Evolutionary conservation across 1,284 basidiomycete species (phyloP).

Genomic region (Tylopilus sp.): DNA sequence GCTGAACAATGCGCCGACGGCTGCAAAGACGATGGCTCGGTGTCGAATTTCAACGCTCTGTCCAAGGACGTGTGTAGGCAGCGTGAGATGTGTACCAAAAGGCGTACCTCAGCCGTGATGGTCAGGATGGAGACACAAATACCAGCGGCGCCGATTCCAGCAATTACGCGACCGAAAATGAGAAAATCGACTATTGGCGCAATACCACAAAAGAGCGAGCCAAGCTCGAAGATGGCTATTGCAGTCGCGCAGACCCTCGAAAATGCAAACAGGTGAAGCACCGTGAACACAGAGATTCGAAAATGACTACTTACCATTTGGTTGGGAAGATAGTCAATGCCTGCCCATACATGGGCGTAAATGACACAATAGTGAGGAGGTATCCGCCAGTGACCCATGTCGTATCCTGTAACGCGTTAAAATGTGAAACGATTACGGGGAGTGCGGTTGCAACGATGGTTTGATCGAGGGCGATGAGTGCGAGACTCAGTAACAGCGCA

Average conservation of each 20-base stretch:
- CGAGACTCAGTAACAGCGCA: constrained; percentile 29
- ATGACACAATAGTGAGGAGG: constrained; percentile 27
- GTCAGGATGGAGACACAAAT: constrained; percentile 28
- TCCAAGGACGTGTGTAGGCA: background rate
- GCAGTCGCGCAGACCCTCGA: constrained; percentile 43
- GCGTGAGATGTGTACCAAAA: background rate
- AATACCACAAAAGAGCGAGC: constrained; percentile 58
- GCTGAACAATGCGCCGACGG: constrained; percentile 22
- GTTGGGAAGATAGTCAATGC: constrained; percentile 22
- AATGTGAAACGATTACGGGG: constrained; percentile 52
- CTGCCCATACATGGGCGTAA: constrained; percentile 27
- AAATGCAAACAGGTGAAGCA: background rate
- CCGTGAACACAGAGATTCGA: background rate
- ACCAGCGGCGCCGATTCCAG: constrained; percentile 47
- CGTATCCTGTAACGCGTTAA: constrained; percentile 43
- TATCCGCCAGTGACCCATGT: constrained; percentile 29
- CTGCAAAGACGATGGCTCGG: constrained; percentile 24
- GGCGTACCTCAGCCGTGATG: constrained; percentile 21
- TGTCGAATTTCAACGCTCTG: constrained; percentile 21
- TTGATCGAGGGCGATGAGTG: constrained; percentile 47
- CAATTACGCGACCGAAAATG: constrained; percentile 52
- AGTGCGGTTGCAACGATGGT: constrained; percentile 51
- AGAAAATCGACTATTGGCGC: constrained; percentile 52
- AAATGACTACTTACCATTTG: constrained; percentile 23
- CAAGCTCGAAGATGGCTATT: constrained; percentile 51